A percentile compares a stretch with the other conserved stretches of the same genome.
phyloP scores from a whole-genome alignment of 176 grass and related monocot genomes.

The Secale cereale region DNA sequence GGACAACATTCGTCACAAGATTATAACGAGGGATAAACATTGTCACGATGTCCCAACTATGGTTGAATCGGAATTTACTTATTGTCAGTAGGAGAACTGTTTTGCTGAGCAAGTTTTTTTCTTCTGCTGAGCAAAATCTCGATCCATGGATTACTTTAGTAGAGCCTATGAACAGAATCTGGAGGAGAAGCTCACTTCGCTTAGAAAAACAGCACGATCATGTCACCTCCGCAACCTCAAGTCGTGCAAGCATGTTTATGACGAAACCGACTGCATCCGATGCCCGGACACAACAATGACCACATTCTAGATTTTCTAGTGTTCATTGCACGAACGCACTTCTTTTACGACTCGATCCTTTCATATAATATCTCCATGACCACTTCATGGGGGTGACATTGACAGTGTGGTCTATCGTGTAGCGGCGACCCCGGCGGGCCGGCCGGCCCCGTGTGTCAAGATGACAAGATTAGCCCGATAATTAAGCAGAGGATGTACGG shows the following conservation, averaged over 20 bases:
- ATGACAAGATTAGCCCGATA: not conserved
- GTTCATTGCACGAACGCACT: not conserved
- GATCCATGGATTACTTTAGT: not conserved
- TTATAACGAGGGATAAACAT: too few relatives aligned
- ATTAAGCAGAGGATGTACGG: not conserved
- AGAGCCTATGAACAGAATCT: not conserved
- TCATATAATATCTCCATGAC: not conserved
- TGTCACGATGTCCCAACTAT: too few relatives aligned
- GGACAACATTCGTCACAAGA: too few relatives aligned
- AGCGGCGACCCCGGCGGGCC: not conserved
- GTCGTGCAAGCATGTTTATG: not conserved
- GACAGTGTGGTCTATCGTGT: not conserved
- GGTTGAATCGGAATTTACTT: not conserved
- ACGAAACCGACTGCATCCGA: not conserved
- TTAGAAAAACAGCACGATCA: not conserved
- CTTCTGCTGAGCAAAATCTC: not conserved
- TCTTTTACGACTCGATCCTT: not conserved
- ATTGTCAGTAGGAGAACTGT: not conserved
- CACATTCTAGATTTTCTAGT: not conserved
- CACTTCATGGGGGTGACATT: not conserved
- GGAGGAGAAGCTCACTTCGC: not conserved
- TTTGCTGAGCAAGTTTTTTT: too few relatives aligned
- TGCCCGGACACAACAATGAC: not conserved
- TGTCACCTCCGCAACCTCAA: not conserved
- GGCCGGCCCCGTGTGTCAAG: not conserved